A percentile compares a stretch with the other conserved stretches of the same genome.
These are phyloP conservation scores for Candida ficus DNA, from an alignment of 805 yeast genomes.

Conservation along the genomic window DNA sequence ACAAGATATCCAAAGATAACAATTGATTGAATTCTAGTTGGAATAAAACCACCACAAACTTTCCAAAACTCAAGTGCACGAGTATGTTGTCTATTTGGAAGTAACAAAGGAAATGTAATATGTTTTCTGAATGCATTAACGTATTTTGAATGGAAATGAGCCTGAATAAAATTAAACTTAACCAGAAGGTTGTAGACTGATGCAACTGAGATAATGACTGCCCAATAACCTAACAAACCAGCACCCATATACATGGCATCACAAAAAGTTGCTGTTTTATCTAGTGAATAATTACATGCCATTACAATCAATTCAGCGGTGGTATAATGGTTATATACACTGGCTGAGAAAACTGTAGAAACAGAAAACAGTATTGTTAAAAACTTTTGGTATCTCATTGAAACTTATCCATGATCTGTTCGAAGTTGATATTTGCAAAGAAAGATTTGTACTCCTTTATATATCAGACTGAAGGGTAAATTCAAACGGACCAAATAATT, in stretches of 20 bases:
- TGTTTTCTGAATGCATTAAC: slow-evolving; percentile 14
- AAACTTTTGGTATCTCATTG: no score
- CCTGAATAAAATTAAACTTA: slow-evolving; percentile 14
- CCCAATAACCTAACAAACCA: slow-evolving; percentile 47
- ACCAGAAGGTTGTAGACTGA: slow-evolving; percentile 26
- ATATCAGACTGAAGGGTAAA: no score
- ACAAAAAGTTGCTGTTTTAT: slow-evolving; percentile 22
- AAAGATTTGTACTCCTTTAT: no score
- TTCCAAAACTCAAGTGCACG: slow-evolving; percentile 14
- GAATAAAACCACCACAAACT: slow-evolving; percentile 19
- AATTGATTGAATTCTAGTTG: slow-evolving; percentile 24
- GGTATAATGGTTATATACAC: slow-evolving; percentile 15
- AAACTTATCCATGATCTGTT: no score
- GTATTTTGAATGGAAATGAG: slow-evolving; percentile 12
- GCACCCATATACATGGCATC: slow-evolving; percentile 41
- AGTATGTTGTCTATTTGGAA: slow-evolving; percentile 16
- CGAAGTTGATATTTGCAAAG: no score
- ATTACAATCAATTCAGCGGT: slow-evolving; percentile 17
- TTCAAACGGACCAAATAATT: no score
- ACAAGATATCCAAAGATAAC: slow-evolving; percentile 31
- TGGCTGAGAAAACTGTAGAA: not conserved
- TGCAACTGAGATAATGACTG: slow-evolving; percentile 35
- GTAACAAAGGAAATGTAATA: slow-evolving; percentile 14
- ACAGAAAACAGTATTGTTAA: no score
- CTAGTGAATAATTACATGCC: slow-evolving; percentile 25